Evolutionary conservation across 2,329 filamentous ascomycete species (phyloP).

Genomic region (Aspergillus caelatus): DNA sequence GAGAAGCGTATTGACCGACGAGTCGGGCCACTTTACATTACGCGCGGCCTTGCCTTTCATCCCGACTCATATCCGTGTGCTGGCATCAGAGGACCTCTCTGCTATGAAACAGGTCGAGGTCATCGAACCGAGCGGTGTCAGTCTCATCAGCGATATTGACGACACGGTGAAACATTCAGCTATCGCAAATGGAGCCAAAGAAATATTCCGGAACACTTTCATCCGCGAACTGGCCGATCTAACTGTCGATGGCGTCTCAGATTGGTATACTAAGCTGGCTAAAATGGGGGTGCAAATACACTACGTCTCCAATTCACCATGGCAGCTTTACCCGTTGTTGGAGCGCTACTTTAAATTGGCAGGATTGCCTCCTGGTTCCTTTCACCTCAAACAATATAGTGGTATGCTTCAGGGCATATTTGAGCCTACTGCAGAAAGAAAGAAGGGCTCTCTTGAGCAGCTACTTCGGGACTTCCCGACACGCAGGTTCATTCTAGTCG

Average conservation of each 20-base stretch:
- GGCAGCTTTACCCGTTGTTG: slow-evolving; percentile 92
- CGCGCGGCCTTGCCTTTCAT: slow-evolving; percentile 84
- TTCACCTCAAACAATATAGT: slow-evolving; percentile 94
- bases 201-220: slow-evolving; percentile 96
- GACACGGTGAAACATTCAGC: slow-evolving; percentile 97
- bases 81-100: slow-evolving; percentile 84
- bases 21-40: slow-evolving; percentile 83
- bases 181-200: slow-evolving; percentile 80
- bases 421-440: slow-evolving; percentile 92
- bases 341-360: slow-evolving; percentile 81
- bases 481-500: slow-evolving; percentile 85
- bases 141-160: slow-evolving; percentile 95
- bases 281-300: slow-evolving; percentile 84
- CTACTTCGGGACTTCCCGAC: slow-evolving; percentile 88
- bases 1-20: slow-evolving; percentile 80
- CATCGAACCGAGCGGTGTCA: slow-evolving; percentile 78
- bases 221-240: slow-evolving; percentile 81
- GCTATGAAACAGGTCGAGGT: slow-evolving; percentile 76
- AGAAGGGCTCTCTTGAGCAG: slow-evolving; percentile 82
- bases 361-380: slow-evolving; percentile 81
- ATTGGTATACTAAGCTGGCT: slow-evolving; percentile 83
- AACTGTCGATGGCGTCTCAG: slow-evolving; percentile 80
- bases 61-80: slow-evolving; percentile 82
- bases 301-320: slow-evolving; percentile 98
- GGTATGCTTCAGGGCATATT: slow-evolving; percentile 98